Evolutionary conservation across 2,329 filamentous ascomycete species (phyloP).

Genomic region (Trichoderma sp.): DNA sequence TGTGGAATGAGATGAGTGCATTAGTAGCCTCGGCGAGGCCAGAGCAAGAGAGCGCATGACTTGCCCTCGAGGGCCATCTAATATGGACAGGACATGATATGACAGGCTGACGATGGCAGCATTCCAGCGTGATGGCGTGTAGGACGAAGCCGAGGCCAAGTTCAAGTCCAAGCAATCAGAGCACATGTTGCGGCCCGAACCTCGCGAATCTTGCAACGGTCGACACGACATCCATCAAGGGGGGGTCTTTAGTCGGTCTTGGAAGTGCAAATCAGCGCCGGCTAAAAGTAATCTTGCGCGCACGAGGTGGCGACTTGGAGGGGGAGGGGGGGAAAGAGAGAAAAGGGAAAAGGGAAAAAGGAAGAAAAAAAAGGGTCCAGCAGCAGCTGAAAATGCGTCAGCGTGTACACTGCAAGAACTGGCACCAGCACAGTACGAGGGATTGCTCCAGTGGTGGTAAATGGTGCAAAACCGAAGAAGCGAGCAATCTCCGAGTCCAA

Average conservation of each 20-base stretch:
- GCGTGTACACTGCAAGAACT: background rate
- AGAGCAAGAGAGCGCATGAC: background rate
- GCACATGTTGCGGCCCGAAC: background rate
- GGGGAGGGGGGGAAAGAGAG: background rate
- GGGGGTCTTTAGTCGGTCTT: background rate
- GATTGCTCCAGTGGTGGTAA: background rate
- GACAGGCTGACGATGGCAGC: background rate
- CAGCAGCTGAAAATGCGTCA: background rate
- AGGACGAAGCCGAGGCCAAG: background rate
- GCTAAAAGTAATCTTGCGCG: background rate
- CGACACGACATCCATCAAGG: background rate
- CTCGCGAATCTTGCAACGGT: constrained; percentile 4
- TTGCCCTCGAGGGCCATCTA: background rate
- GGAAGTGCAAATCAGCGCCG: background rate
- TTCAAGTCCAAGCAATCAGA: background rate
- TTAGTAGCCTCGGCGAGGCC: background rate
- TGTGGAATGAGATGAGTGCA: background rate
- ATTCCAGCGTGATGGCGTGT: background rate
- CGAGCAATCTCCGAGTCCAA: constrained; percentile 12
- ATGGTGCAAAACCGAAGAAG: constrained; percentile 1
- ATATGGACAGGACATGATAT: background rate
- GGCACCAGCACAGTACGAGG: background rate
- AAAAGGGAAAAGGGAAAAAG: background rate
- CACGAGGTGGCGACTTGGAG: background rate
- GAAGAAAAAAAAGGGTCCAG: background rate